A percentile compares a stretch with the other conserved stretches of the same genome.
Conservation (phyloP, 2,329 filamentous ascomycete genomes). For the Scedosporium dehoogii region DNA sequence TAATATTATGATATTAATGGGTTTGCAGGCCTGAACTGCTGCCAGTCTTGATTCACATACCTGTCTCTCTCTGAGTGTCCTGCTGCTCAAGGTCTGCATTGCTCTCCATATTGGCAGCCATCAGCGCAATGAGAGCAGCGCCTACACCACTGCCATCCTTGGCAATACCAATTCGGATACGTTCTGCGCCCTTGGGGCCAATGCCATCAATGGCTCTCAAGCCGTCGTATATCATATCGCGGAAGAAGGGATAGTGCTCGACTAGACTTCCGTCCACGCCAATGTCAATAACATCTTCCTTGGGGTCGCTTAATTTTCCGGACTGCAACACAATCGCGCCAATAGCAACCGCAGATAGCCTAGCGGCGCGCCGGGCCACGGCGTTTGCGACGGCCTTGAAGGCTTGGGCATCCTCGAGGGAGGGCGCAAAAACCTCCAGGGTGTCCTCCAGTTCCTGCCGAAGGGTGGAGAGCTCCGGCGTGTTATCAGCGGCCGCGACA, state of each 20-base stretch:
- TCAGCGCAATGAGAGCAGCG: constrained; percentile 75
- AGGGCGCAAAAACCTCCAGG: constrained; percentile 66
- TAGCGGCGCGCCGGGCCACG: constrained; percentile 78
- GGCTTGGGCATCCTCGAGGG: constrained; percentile 74
- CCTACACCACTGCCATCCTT: constrained; percentile 89
- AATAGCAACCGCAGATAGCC: constrained; percentile 79
- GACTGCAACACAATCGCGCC: constrained; percentile 76
- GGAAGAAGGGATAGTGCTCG: constrained; percentile 91
- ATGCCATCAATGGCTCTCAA: constrained; percentile 68
- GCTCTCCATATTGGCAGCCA: constrained; percentile 62
- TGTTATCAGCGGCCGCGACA: constrained; percentile 72
- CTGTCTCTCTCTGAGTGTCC: neutral
- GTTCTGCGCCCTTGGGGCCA: constrained; percentile 68
- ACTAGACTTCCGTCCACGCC: constrained; percentile 92
- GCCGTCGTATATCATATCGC: constrained; percentile 77
- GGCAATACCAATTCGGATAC: constrained; percentile 87
- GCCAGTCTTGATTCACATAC: neutral
- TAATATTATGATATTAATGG: constrained; percentile 1
- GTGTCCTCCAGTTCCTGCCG: constrained; percentile 70
- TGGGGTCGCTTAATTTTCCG: constrained; percentile 53
- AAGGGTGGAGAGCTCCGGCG: constrained; percentile 59
- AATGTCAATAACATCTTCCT: constrained; percentile 70
- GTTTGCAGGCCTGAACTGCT: neutral
- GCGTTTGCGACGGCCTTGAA: constrained; percentile 77
- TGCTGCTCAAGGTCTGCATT: constrained; percentile 9